Evolutionary conservation across 2,329 filamentous ascomycete species (phyloP).

Genomic region (Grosmannia clavigera): DNA sequence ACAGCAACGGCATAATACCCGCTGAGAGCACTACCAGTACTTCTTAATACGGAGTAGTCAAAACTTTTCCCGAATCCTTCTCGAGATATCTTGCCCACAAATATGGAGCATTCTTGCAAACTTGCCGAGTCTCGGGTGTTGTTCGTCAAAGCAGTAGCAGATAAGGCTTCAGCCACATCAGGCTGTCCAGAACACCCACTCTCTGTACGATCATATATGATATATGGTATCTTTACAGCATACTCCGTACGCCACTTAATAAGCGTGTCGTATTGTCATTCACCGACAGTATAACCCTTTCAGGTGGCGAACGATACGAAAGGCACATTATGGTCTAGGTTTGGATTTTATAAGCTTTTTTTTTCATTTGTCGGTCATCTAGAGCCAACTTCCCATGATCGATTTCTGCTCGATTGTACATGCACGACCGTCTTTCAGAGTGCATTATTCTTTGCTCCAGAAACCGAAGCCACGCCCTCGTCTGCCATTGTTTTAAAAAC

Average conservation of each 20-base stretch:
- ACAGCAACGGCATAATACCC: neutral
- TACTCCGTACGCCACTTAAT: neutral
- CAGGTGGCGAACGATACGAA: neutral
- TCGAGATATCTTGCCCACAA: too few species aligned
- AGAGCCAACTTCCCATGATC: neutral
- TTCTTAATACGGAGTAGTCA: too few species aligned
- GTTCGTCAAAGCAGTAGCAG: too few species aligned
- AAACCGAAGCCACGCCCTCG: neutral
- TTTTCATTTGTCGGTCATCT: conserved; percentile 5
- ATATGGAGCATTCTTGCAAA: too few species aligned
- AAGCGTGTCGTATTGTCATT: too few species aligned
- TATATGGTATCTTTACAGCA: neutral
- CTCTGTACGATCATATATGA: too few species aligned
- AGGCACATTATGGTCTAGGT: neutral
- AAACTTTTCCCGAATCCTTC: too few species aligned
- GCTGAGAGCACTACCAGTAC: too few species aligned
- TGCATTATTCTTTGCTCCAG: conserved; percentile 2
- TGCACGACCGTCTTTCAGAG: neutral
- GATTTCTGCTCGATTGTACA: conserved; percentile 4
- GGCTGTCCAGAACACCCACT: neutral
- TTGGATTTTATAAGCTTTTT: neutral
- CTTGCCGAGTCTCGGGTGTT: too few species aligned
- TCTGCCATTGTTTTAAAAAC: neutral
- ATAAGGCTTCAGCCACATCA: neutral
- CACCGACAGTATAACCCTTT: too few species aligned